These are phyloP conservation scores for Cyclotella sp. DNA, from an alignment of 108 stramenopile species.

Conservation along the genomic window DNA sequence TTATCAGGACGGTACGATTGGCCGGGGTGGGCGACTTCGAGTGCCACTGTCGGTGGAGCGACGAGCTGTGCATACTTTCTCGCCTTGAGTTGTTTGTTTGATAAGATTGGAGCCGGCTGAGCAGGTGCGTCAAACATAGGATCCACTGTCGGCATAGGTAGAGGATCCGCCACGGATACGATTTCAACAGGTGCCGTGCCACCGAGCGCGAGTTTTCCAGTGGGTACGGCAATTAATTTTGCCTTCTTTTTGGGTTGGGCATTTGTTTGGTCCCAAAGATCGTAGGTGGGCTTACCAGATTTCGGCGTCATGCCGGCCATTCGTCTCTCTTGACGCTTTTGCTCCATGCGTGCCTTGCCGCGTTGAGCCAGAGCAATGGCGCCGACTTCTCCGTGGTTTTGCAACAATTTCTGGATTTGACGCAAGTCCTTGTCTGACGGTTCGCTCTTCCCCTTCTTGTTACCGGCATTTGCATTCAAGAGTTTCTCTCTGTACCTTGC, in stretches of 20 bases:
- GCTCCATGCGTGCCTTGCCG: constrained; percentile 43
- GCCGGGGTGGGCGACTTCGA: constrained; percentile 77
- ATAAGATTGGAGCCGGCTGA: constrained; percentile 27
- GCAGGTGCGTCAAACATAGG: constrained; percentile 15
- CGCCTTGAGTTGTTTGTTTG: constrained; percentile 44
- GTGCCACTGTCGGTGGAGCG: constrained; percentile 47
- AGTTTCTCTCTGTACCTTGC: constrained; percentile 29
- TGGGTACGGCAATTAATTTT: constrained; percentile 24
- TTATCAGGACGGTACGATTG: constrained; percentile 87
- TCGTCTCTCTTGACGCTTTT: constrained; percentile 36
- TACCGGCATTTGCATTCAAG: constrained; percentile 7
- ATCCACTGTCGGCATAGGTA: constrained; percentile 15
- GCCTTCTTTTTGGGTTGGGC: constrained; percentile 14
- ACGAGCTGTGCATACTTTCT: constrained; percentile 29
- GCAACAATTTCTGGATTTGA: constrained; percentile 60
- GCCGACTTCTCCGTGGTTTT: constrained; percentile 52
- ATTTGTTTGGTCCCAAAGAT: constrained; percentile 69
- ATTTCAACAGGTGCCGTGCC: constrained; percentile 32
- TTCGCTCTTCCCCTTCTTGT: constrained; percentile 41
- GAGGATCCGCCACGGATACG: constrained; percentile 37
- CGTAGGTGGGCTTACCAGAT: constrained; percentile 59
- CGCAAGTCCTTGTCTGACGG: constrained; percentile 63
- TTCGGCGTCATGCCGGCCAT: constrained; percentile 43
- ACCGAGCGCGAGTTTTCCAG: constrained; percentile 17
- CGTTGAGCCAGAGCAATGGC: constrained; percentile 38